Evolutionary conservation across 176 grass and related monocot genomes (phyloP).

Genomic region (Saccharum officinarum): DNA sequence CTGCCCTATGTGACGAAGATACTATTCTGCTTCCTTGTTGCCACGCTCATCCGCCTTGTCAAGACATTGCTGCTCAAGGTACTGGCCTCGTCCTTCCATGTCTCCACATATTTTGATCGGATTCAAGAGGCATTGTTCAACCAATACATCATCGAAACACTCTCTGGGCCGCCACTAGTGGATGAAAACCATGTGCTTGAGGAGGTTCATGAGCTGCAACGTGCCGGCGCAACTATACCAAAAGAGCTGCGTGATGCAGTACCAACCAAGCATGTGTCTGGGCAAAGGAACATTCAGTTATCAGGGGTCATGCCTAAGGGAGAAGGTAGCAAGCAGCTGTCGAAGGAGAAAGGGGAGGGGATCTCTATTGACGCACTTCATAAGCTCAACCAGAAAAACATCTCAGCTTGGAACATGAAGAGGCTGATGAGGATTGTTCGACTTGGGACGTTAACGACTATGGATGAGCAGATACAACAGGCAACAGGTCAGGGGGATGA

Average conservation of each 20-base stretch:
- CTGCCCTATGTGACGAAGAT: conserved; percentile 75
- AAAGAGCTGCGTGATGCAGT: conserved; percentile 46
- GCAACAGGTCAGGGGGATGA: conserved; percentile 53
- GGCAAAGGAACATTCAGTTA: conserved; percentile 39
- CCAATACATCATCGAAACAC: conserved; percentile 73
- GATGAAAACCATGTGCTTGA: conserved; percentile 58
- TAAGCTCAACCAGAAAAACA: conserved; percentile 68
- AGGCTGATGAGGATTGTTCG: conserved; percentile 73
- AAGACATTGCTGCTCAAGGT: conserved; percentile 89
- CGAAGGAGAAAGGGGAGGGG: conserved; percentile 45
- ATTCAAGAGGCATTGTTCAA: conserved; percentile 83
- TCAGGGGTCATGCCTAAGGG: conserved; percentile 45
- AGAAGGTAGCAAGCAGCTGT: conserved; percentile 49
- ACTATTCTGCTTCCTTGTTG: conserved; percentile 70
- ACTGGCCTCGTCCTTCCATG: conserved; percentile 79
- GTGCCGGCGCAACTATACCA: conserved; percentile 53
- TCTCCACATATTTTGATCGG: conserved; percentile 80
- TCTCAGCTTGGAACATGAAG: conserved; percentile 92
- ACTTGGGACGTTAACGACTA: conserved; percentile 55
- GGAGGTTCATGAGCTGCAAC: conserved; percentile 69
- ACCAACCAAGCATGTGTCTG: conserved; percentile 42
- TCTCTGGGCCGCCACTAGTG: conserved; percentile 66
- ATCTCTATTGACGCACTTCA: conserved; percentile 67
- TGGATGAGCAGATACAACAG: conserved; percentile 70
- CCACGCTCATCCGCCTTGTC: conserved; percentile 61